Base-by-base conservation (phyloP, 768 basidiomycete genomes). In the Pisolithus sp. region DNA sequence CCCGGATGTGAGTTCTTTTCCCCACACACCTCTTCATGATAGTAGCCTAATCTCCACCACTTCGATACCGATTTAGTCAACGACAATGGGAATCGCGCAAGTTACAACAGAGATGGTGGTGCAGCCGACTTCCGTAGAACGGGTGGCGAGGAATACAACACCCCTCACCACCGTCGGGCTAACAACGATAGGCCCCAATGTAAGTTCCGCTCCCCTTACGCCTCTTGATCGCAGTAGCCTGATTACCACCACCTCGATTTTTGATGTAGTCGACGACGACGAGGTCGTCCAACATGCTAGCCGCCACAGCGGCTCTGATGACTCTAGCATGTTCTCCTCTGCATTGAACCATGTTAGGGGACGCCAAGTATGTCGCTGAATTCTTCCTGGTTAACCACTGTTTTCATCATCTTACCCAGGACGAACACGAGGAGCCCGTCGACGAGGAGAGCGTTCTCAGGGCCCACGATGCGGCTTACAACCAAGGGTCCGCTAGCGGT, bases 391-490 rank as follows among this genome's bases (percentile, higher is more conserved):
- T 23, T 7, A 20, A 18, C 12, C 24, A 46, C 7, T 39, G 23
- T 13, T 5, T 20, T 52, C 26, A 52, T 51, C 30, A 6, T 30
- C 24, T 36, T 36, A 52, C 52, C 18, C 59, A 86, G 80, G 57
- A 68, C 17, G 66, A 78, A 46, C 84, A 86, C 49, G 62, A 73
- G 30, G 45, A 46, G 20, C 45, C 45, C 5, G 55, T 90, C 24
- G 78, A 92, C 61, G 89, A 90, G 59, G 75, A 82, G 12, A 71
- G 73, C 17, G 81, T 87, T 26, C 73, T 75, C 36, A 58, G 71
- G 18, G 81, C 85, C 9, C 86, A 92, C 63, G 64, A 78, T 28
- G 57, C 78, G 59, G 86, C 78, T 2, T 90, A 90, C 61, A 62
- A 73, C 2, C 58, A 80, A 43, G 77, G 76, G 6, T 73, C 78